Base-by-base conservation (phyloP, 495 filamentous ascomycete genomes). In the Clohesyomyces aquaticus region DNA sequence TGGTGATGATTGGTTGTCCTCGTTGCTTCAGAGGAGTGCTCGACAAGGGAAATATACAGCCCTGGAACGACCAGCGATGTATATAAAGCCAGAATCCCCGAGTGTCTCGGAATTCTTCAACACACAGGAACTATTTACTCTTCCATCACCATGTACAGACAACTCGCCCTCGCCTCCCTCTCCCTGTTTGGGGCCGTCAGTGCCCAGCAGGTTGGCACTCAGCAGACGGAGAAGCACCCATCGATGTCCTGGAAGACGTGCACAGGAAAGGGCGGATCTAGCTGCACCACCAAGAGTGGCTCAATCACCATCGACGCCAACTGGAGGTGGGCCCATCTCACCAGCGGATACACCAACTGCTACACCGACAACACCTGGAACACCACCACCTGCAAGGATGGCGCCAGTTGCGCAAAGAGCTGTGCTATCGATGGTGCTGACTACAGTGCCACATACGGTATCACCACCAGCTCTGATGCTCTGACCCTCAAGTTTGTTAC, bases 241-340 rank as follows among this genome's bases (percentile, higher is more conserved):
- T 69, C 70, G 61, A 68, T 87, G 46, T 73, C 63, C 2, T 82
- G 82, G 25, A 78, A 78, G 62, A 66, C 76, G 25, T 87, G 83
- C 76, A 83, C 78, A 14, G 73, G 70, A 14, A 76, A 71, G n/a
- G 79, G 82, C n/a, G 72, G 55, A 76, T 70, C 54, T 28, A 81
- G 82, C 29, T 85, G 82, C 71, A 77, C 72, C 26, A 74, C 70
- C 52, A 69, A 77, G 55, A 72, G 74, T 27, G 80, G 76, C 50
- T 75, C 72, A 21, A 69, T 86, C 49, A 82, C 83, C n/a, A 70
- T 82, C 32, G 83, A 87, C 69, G 71, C 77, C 49, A 77, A 76
- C 72, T 75, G 73, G 73, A 65, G 73, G 28, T 76, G 73, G 32
- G 69, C 76, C 14, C 74, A 79, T 54, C 60, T 71, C 62, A 74